Conservation (phyloP, 345 rosid species). For the Brassica incana region DNA sequence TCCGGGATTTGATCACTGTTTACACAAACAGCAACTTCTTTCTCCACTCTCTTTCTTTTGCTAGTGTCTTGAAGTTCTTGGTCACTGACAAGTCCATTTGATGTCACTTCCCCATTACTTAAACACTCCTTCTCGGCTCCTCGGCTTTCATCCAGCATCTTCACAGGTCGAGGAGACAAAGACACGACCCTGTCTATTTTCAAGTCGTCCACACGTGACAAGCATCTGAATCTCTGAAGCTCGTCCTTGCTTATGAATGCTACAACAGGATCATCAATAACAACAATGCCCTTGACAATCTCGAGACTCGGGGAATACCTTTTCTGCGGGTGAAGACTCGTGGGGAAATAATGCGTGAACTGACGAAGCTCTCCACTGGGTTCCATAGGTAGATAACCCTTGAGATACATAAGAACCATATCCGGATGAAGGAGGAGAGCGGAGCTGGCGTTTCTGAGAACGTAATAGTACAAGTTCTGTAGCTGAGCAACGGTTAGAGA, state of each 20-base stretch:
- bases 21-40: slow-evolving; percentile 23
- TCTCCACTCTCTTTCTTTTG: slow-evolving; percentile 24
- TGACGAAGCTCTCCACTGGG: slow-evolving; percentile 30
- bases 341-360: slow-evolving; percentile 51
- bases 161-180: slow-evolving; percentile 38
- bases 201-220: slow-evolving; percentile 48
- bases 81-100: slow-evolving; percentile 1
- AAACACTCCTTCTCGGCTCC: slow-evolving; percentile 25
- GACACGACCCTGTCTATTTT: slow-evolving; percentile 45
- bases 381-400: slow-evolving; percentile 45
- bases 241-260: slow-evolving; percentile 38
- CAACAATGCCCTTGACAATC: slow-evolving; percentile 57
- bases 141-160: slow-evolving; percentile 20
- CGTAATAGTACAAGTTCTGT: slow-evolving; percentile 52
- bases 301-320: slow-evolving; percentile 43
- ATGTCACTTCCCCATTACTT: slow-evolving; percentile 13
- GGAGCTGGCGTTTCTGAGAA: slow-evolving; percentile 49
- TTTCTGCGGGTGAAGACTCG: slow-evolving; percentile 49
- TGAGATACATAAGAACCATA: slow-evolving; percentile 46
- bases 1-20: slow-evolving; percentile 7
- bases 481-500: slow-evolving; percentile 49
- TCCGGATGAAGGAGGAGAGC: slow-evolving; percentile 43
- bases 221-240: slow-evolving; percentile 46
- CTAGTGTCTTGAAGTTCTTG: slow-evolving; percentile 22
- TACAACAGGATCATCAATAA: slow-evolving; percentile 50